Base-by-base conservation (phyloP, 345 rosid species). In the Hibiscus tridactylites region DNA sequence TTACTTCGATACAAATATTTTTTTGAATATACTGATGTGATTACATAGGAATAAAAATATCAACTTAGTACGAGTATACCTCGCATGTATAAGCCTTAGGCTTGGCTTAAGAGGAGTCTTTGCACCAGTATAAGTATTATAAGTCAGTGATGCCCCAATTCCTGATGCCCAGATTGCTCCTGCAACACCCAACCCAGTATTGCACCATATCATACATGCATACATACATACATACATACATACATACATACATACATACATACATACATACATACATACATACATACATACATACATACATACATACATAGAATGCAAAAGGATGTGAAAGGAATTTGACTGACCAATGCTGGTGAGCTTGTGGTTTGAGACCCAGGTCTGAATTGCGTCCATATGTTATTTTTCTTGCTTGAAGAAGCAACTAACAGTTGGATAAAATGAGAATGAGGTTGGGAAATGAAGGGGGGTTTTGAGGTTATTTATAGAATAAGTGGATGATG, bases 1-100 rank as follows among this genome's bases (percentile, higher is more conserved):
- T 35, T 35, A 4, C 0, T 31, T 2, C 5, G 35, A 35, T 31
- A 31, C 35, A 5, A 35, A 1, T 35, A 5, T 35, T 5, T 5
- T 35, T 35, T 35, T 35, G 3, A 35, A 35, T 35, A 35, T 35
- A 35, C 6, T 35, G 37, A 5, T 5, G 37, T 35, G 6, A 5
- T 35, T 35, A 35, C 37, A 35, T 35, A 5, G 0, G 37, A 35
- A 35, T 35, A 35, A 35, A 35, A 35, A 35, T 35, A 4, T 0
- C 6, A 5, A 5, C 5, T 3, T 31, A 31, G 35, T 31, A 31
- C 35, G 35, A 4, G 4, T 31, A 35, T 69, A 87, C 89, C 91
- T 87, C 5, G 95, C 95, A 80, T 89, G 91, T 19, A 89, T 89
- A 26, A 89, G 86, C 82, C 88, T 84, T 7, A 87, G 86, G 56